Percentiles rank a stretch among this genome's conserved stretches.
These are phyloP conservation scores for Termitomyces eurrhizus DNA, from an alignment of 768 basidiomycete genomes.

Conservation along the genomic window DNA sequence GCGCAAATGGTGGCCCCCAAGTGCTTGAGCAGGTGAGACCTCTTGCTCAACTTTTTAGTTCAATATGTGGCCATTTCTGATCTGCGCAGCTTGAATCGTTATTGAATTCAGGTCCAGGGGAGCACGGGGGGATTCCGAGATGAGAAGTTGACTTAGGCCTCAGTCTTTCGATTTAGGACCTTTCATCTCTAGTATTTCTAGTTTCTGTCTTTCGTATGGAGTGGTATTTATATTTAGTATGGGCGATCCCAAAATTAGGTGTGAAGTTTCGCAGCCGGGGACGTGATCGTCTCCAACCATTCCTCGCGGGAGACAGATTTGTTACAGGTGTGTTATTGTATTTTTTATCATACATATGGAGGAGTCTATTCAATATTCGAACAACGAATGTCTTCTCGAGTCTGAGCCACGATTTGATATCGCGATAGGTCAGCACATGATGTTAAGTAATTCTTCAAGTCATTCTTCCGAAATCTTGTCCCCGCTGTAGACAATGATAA, in stretches of 20 bases:
- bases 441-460: neutral
- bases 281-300: neutral
- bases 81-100: slow-evolving; percentile 18
- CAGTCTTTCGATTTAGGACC: neutral
- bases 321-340: neutral
- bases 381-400: neutral
- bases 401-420: neutral
- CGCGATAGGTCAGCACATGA: neutral
- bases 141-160: neutral
- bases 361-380: too few relatives aligned
- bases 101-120: slow-evolving; percentile 17
- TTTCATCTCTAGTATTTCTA: neutral
- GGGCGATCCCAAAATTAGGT: neutral
- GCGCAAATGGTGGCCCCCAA: slow-evolving; percentile 9
- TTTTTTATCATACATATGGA: too few relatives aligned
- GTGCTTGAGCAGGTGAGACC: slow-evolving; percentile 20
- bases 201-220: neutral
- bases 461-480: neutral
- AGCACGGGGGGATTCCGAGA: slow-evolving; percentile 14
- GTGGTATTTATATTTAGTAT: neutral
- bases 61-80: neutral
- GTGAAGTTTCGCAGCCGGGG: neutral
- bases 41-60: neutral
- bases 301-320: neutral
- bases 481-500: neutral